Evolutionary conservation across 2,329 filamentous ascomycete species (phyloP).

Genomic region (Penicillium sp.): DNA sequence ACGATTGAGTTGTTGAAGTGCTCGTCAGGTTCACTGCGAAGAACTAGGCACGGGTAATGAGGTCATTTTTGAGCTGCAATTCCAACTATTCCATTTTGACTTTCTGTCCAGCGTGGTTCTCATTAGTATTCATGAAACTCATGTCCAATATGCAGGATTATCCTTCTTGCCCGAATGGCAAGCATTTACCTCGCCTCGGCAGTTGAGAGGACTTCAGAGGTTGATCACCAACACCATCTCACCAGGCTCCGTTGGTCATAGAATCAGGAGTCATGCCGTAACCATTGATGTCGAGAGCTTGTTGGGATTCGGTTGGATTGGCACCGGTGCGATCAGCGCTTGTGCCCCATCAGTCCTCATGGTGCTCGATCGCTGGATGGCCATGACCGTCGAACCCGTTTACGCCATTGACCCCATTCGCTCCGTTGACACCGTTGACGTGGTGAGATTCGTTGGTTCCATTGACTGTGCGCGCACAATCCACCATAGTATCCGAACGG

Average conservation of each 20-base stretch:
- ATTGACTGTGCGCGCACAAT: too few species aligned
- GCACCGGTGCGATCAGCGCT: background rate
- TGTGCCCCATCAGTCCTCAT: background rate
- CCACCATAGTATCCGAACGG: background rate
- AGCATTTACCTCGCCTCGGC: too few species aligned
- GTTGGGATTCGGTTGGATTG: background rate
- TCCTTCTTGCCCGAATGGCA: too few species aligned
- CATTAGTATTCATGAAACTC: too few species aligned
- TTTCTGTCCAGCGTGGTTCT: too few species aligned
- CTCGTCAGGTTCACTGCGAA: background rate
- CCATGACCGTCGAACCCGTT: background rate
- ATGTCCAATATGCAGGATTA: too few species aligned
- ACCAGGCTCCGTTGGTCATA: background rate
- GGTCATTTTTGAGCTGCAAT: background rate
- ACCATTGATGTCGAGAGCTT: background rate
- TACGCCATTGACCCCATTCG: background rate
- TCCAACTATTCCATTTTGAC: background rate
- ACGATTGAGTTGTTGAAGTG: background rate
- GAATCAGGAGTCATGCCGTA: background rate
- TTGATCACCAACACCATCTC: too few species aligned
- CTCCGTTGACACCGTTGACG: background rate
- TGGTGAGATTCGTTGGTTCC: too few species aligned
- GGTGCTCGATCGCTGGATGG: background rate
- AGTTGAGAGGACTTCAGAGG: too few species aligned
- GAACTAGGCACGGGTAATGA: background rate